phyloP scores from a whole-genome alignment of 805 yeast genomes.

The Spathaspora girioi region DNA sequence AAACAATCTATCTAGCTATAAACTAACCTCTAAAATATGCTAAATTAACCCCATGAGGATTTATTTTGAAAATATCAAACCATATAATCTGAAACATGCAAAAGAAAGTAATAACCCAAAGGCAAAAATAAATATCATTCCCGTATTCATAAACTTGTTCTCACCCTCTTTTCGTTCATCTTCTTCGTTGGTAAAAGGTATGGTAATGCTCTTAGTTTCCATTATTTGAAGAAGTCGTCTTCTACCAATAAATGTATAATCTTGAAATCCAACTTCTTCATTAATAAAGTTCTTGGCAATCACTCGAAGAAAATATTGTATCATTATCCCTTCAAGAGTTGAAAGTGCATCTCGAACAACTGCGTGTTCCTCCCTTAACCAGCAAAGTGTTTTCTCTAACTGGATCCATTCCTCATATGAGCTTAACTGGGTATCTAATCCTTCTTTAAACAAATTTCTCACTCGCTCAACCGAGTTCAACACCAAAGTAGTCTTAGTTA shows the following conservation, averaged over 20 bases:
- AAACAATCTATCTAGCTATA: neutral
- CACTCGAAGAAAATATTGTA: neutral
- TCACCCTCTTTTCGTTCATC: neutral
- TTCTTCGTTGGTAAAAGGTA: neutral
- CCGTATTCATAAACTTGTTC: neutral
- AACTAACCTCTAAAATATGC: neutral
- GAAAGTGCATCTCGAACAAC: neutral
- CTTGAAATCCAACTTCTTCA: neutral
- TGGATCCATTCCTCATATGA: neutral
- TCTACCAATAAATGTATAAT: neutral
- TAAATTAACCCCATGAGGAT: neutral
- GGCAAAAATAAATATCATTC: neutral
- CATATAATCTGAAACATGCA: neutral
- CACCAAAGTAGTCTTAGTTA: constrained; percentile 24
- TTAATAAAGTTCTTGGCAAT: neutral
- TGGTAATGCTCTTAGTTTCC: neutral
- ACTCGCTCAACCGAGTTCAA: constrained; percentile 12
- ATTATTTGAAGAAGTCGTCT: neutral
- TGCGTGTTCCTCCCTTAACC: neutral
- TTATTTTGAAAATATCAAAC: neutral
- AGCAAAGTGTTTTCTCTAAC: neutral
- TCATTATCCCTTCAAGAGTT: neutral
- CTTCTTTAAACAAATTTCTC: neutral
- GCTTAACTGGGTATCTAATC: neutral
- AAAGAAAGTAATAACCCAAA: neutral